Percentiles rank a stretch among this genome's conserved stretches.
Conservation (phyloP, 1,284 basidiomycete species). For the Taiwanofungus camphoratus region DNA sequence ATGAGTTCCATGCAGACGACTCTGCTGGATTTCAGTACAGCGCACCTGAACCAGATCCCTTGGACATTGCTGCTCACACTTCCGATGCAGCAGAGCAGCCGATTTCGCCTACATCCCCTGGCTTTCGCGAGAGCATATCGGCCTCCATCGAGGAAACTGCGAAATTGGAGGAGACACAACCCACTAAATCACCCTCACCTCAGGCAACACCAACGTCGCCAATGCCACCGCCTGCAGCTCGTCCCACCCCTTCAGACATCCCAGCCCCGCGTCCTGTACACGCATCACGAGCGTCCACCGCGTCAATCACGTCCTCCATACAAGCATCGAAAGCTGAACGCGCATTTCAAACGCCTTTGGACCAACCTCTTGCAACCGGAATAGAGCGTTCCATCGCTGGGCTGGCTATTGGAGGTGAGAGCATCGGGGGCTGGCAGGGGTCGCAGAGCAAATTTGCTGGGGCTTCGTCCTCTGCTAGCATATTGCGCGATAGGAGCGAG, state of each 20-base stretch:
- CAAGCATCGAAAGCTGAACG: slow-evolving; percentile 21
- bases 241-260: slow-evolving; percentile 15
- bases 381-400: slow-evolving; percentile 49
- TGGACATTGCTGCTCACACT: slow-evolving; percentile 37
- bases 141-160: slow-evolving; percentile 18
- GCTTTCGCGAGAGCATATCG: slow-evolving; percentile 29
- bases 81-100: slow-evolving; percentile 9
- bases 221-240: slow-evolving; percentile 16
- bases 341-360: slow-evolving; percentile 49
- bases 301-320: slow-evolving; percentile 17
- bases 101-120: slow-evolving; percentile 18
- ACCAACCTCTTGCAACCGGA: slow-evolving; percentile 28
- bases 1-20: slow-evolving; percentile 11
- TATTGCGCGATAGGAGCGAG: slow-evolving; percentile 20
- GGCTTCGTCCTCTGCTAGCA: slow-evolving; percentile 9
- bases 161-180: slow-evolving; percentile 21
- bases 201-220: slow-evolving; percentile 15
- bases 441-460: slow-evolving; percentile 24
- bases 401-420: slow-evolving; percentile 59
- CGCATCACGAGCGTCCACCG: slow-evolving; percentile 14
- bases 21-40: neutral
- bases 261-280: slow-evolving; percentile 17
- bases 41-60: slow-evolving; percentile 30
- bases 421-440: slow-evolving; percentile 47
- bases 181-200: slow-evolving; percentile 17